Base-by-base conservation (phyloP, 2,329 filamentous ascomycete genomes). In the Seiridium unicorne region DNA sequence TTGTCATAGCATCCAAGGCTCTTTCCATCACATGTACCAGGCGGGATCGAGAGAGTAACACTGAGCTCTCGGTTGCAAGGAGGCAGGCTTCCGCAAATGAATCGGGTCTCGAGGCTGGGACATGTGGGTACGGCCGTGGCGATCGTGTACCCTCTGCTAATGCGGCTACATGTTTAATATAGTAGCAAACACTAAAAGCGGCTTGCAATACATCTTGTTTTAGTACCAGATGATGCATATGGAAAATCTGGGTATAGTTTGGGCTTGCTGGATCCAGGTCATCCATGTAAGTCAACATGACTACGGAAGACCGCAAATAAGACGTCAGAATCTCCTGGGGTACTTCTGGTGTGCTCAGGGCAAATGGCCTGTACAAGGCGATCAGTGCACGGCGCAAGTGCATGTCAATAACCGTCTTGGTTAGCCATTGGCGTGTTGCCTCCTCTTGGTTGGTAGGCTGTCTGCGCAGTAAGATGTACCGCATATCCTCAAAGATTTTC, bases 141-240 rank as follows among this genome's bases (percentile, higher is more conserved):
- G 62, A 62, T 2, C 13, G 55, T 36, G 36, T 35, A 35, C 46
- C 54, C 8, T 58, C 51, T 13, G 64, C 53, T 18, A 48, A 58
- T 5, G 57, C 57, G 54, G 63, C 62, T 7, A 71, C 69, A 35
- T 72, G 72, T 59, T 74, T 76, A 67, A 85, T 82, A 60, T 82
- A 85, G 63, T 81, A 84, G 66, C 83, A 85, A 10, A 85, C 73
- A 60, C 82, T 83, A 49, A 85, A 76, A 3, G 81, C 80, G 0
- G 83, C 81, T 67, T 85, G 82, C 26, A 84, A 73, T 32, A 85
- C 80, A 62, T 85, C 83, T 61, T 79, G 77, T 64, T 81, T 83
- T 42, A 85, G 68, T 9, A 84, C 73, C 54, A 83, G 76, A 60
- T 83, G 76, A 58, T 84, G 82, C 76, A 84, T 81, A 60, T 82